Conservation (phyloP, 176 grass and related monocot species). For the Aegilops umbellulata region DNA sequence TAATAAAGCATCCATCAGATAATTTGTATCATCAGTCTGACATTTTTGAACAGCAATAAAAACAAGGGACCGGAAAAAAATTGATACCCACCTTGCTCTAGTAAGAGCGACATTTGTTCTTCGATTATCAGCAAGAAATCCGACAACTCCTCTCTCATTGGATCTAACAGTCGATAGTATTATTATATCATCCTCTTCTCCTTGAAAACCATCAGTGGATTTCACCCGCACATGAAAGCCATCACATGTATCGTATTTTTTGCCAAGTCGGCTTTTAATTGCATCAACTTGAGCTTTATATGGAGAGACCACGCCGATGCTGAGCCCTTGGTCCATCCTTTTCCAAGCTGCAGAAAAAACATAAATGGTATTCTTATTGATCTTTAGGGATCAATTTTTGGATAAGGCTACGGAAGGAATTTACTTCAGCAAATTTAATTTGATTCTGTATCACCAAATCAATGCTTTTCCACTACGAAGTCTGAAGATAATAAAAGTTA, state of each 20-base stretch:
- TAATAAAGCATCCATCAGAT: no score
- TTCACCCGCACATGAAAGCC: slow-evolving; percentile 66
- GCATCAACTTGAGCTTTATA: slow-evolving; percentile 59
- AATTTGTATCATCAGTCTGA: no score
- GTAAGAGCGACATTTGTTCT: slow-evolving; percentile 83
- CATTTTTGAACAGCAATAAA: background rate
- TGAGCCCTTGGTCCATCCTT: slow-evolving; percentile 28
- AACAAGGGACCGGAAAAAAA: background rate
- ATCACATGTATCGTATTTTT: slow-evolving; percentile 29
- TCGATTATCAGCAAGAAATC: slow-evolving; percentile 61
- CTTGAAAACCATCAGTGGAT: slow-evolving; percentile 76
- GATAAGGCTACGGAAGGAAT: background rate
- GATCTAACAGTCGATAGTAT: slow-evolving; percentile 77
- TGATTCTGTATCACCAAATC: background rate
- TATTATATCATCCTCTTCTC: slow-evolving; percentile 70
- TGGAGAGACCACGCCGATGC: slow-evolving; percentile 66
- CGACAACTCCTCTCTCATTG: slow-evolving; percentile 47
- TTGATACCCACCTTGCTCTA: slow-evolving; percentile 63
- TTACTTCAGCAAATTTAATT: background rate
- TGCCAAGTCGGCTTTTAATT: slow-evolving; percentile 56
- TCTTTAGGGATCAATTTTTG: background rate
- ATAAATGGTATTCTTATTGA: background rate
- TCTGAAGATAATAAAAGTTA: background rate
- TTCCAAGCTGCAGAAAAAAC: slow-evolving; percentile 44
- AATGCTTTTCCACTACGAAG: background rate